These are phyloP conservation scores for Xerocomellus amylosporus DNA, from an alignment of 768 basidiomycete genomes.

Conservation along the genomic window DNA sequence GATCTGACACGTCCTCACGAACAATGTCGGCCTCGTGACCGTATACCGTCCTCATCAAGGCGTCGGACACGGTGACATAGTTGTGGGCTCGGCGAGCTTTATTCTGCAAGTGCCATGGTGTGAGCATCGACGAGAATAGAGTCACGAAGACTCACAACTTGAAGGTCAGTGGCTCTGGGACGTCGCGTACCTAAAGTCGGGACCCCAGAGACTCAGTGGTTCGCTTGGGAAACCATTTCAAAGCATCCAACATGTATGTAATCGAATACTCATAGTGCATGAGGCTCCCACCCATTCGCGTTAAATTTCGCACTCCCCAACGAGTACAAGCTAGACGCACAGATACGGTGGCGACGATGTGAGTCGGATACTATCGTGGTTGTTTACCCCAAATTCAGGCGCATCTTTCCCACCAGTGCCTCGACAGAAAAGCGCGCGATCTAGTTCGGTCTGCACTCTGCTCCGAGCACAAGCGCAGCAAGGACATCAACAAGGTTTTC, in stretches of 20 bases:
- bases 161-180: too few relatives aligned
- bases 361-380: not conserved
- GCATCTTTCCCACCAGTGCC: slow-evolving; percentile 43
- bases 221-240: too few relatives aligned
- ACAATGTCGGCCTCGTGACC: not conserved
- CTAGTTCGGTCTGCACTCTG: slow-evolving; percentile 83
- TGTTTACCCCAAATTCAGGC: not conserved
- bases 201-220: too few relatives aligned
- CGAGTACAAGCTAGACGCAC: slow-evolving; percentile 4
- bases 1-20: not conserved
- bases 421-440: slow-evolving; percentile 60
- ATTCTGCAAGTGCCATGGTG: too few relatives aligned
- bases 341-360: slow-evolving; percentile 13
- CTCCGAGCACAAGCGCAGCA: slow-evolving; percentile 69
- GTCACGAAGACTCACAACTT: too few relatives aligned
- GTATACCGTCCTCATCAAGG: not conserved
- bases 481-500: slow-evolving; percentile 71
- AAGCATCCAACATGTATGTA: too few relatives aligned
- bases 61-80: not conserved
- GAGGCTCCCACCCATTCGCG: too few relatives aligned
- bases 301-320: too few relatives aligned
- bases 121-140: not conserved
- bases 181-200: too few relatives aligned
- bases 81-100: too few relatives aligned
- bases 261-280: too few relatives aligned